Evolutionary conservation across 257 asterid species (phyloP).

Genomic region (Rehmannia glutinosa): DNA sequence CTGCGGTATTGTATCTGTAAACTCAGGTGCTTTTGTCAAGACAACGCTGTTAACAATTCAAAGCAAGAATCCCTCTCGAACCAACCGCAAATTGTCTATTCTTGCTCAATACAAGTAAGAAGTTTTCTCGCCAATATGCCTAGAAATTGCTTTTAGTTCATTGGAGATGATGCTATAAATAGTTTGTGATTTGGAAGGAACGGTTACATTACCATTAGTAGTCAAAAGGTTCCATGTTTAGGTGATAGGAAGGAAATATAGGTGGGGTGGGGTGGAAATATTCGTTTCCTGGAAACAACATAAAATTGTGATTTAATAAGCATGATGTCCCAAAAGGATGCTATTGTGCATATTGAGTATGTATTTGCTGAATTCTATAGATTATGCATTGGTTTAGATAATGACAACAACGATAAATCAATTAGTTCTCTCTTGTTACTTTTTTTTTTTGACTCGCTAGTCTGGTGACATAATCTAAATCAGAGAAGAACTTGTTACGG

Average conservation of each 20-base stretch:
- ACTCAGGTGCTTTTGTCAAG: slow-evolving; percentile 40
- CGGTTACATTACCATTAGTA: background rate
- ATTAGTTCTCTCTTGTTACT: background rate
- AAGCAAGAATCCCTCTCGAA: slow-evolving; percentile 28
- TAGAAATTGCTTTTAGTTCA: background rate
- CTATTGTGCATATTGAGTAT: background rate
- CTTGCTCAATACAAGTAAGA: slow-evolving; percentile 55
- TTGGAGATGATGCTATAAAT: too few species aligned
- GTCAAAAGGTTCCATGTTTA: background rate
- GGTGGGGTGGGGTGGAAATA: background rate
- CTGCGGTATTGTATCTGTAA: slow-evolving; percentile 25
- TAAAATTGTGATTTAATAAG: background rate
- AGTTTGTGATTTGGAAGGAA: background rate
- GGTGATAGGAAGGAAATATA: background rate
- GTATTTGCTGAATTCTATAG: background rate
- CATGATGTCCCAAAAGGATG: background rate
- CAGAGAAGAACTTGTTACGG: background rate
- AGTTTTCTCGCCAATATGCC: background rate
- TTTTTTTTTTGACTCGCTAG: background rate
- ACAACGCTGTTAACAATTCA: slow-evolving; percentile 27
- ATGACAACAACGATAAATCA: background rate
- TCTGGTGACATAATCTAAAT: background rate
- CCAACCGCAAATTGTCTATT: slow-evolving; percentile 36
- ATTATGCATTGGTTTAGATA: background rate
- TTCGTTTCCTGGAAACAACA: background rate